Evolutionary conservation across 352 stramenopile genomes (phyloP).

Genomic region (Phytophthora aleatoria): DNA sequence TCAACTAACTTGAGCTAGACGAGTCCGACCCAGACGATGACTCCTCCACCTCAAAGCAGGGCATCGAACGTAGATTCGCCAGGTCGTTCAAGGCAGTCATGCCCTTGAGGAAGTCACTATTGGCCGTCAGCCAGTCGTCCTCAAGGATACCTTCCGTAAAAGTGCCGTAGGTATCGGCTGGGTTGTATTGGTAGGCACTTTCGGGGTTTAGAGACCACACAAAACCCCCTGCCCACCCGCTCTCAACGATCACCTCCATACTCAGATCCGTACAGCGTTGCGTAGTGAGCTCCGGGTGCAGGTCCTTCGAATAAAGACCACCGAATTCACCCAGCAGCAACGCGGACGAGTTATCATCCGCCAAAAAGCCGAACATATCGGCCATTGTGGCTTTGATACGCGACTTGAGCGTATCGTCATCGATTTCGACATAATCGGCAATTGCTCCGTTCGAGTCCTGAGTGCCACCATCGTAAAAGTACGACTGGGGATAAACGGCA

Average conservation of each 20-base stretch:
- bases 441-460: slow-evolving; percentile 36
- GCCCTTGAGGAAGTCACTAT: slow-evolving; percentile 44
- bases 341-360: slow-evolving; percentile 48
- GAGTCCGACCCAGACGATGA: slow-evolving; percentile 31
- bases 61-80: slow-evolving; percentile 43
- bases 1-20: slow-evolving; percentile 23
- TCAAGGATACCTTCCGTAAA: slow-evolving; percentile 55
- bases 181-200: slow-evolving; percentile 63
- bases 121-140: slow-evolving; percentile 57
- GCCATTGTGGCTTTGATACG: slow-evolving; percentile 62
- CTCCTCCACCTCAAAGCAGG: slow-evolving; percentile 48
- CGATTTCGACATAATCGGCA: slow-evolving; percentile 56
- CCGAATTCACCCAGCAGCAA: slow-evolving; percentile 66
- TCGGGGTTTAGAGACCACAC: slow-evolving; percentile 71
- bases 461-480: slow-evolving; percentile 60
- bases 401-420: slow-evolving; percentile 44
- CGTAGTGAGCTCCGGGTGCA: slow-evolving; percentile 51
- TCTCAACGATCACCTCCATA: slow-evolving; percentile 50
- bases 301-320: slow-evolving; percentile 56
- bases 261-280: slow-evolving; percentile 52
- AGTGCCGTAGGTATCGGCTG: slow-evolving; percentile 38
- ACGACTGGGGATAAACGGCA: slow-evolving; percentile 59
- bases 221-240: slow-evolving; percentile 56
- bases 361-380: slow-evolving; percentile 77
- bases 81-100: slow-evolving; percentile 47